Base-by-base conservation (phyloP, 495 filamentous ascomycete species). In the Penicillium herquei region DNA sequence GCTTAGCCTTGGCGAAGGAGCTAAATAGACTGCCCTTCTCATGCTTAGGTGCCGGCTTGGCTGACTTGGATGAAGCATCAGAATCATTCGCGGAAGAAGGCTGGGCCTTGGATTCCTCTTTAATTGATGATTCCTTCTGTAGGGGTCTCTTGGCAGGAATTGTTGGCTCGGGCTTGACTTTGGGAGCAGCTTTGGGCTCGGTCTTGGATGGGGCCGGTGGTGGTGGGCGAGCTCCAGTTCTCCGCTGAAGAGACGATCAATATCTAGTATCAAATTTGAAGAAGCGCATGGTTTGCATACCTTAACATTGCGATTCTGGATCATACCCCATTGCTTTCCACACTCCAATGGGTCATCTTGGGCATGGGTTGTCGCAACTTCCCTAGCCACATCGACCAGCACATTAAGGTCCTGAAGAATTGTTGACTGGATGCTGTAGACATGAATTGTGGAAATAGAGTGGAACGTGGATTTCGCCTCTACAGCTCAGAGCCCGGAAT, bases 351-450 rank as follows among this genome's bases (percentile, higher is more conserved):
- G 81, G 62, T 91, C 89, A 44, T 90, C 86, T 17, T 77, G 72
- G 4, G 71, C 70, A 54, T 76, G 71, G 3, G 80, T 70, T n/a
- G 57, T 68, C n/a, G 75, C 63, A 39, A 86, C 74, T 62, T 89
- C 83, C 14, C 81, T 75, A 54, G 78, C 82, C 13, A 82, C 84
- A 59, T 92, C 86, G 10, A 85, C 85, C 46, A 96, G 77, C 8
- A 87, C 65, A 64, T 90, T 84, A 33, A 96, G 72, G 63, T 96
- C 90, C 69, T 90, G 86, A 8, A 91, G 70, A 3, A 82, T 76
- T 31, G 83, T 78, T 1, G 89, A 82, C 35, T 87, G 87, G 39
- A 98, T 58, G 65, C 91, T 96, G 70, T 98, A 98, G 45, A 98
- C 72, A 64, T 96, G 90, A 51, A 96, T 85, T 3, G 87, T 88